Evolutionary conservation across 805 yeast genomes (phyloP), one percentile per base, ranked within the genome.

Genomic region (Starmerella asiatica): DNA sequence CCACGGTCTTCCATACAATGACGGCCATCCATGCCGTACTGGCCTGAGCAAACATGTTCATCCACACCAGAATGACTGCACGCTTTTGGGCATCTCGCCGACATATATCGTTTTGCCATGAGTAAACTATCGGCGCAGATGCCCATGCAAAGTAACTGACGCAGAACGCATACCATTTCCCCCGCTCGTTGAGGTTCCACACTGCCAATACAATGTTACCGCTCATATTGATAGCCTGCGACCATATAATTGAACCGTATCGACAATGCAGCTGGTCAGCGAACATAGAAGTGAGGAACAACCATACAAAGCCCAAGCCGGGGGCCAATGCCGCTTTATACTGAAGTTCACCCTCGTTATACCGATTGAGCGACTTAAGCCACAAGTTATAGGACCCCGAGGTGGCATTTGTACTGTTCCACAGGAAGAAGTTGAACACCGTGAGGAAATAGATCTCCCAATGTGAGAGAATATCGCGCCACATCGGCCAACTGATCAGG

Each of bases 391-490:
- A 75, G 9, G 75, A 65, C 12, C 79, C 79, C 35, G 73, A 64
- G 16, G 68, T 61, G 2, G 72, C 68, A 44, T 73, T 74, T 55
- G 42, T 48, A 37, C 40, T 70, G 58, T 76, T 76, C 75, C 76
- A 74, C 39, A 78, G 72, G 49, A 75, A 63, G 28, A 73, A 64
- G 48, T 73, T 71, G 59, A 73, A 71, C 5, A 73, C 56, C 5
- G 69, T 57, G 21, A 78, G 54, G 2, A 73, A 65, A 58, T 75
- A 76, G 43, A 79, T 39, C 46, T 74, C 73, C 79, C 81, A 75
- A 24, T 70, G 62, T 3, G 66, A 56, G 35, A 76, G 57, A 16
- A 75, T 67, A 16, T 62, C 60, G 36, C 61, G 65, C 82, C 83
- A 77, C 19, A 65, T 58, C 7, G 62, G 54, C 42, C 51, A 44